phyloP scores from a whole-genome alignment of 192 early-diverging fungal species.

The Ramicandelaber brevisporus region DNA sequence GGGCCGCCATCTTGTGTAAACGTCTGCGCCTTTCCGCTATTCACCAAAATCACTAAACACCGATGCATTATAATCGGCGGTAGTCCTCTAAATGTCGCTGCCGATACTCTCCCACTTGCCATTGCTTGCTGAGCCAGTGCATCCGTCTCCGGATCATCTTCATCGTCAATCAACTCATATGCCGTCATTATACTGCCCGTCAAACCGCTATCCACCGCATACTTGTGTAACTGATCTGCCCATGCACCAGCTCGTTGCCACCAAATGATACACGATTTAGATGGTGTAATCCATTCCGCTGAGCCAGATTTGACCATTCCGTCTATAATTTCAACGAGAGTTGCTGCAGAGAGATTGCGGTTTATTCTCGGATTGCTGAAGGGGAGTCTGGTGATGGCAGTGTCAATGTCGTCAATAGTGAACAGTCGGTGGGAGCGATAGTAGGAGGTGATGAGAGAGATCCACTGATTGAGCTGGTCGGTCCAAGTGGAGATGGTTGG shows the following conservation, averaged over 20 bases:
- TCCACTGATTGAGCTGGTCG: slow-evolving; percentile 62
- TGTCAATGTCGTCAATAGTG: slow-evolving; percentile 16
- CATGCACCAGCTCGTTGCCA: slow-evolving; percentile 84
- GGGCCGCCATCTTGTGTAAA: slow-evolving; percentile 30
- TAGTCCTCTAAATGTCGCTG: no score
- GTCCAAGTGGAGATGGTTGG: slow-evolving; percentile 57
- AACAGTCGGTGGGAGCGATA: slow-evolving; percentile 33
- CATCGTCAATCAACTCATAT: slow-evolving; percentile 74
- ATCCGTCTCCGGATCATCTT: slow-evolving; percentile 46
- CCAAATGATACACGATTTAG: slow-evolving; percentile 36
- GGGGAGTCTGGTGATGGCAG: slow-evolving; percentile 18
- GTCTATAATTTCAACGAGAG: slow-evolving; percentile 44
- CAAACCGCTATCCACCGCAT: slow-evolving; percentile 50
- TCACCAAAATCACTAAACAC: slow-evolving; percentile 55
- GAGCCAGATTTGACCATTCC: slow-evolving; percentile 44
- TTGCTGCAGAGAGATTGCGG: slow-evolving; percentile 30
- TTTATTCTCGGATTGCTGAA: slow-evolving; percentile 47
- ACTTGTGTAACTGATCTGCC: slow-evolving; percentile 54
- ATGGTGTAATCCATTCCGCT: slow-evolving; percentile 14
- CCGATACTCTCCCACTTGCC: no score
- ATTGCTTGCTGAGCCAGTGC: no score
- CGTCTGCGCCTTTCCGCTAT: slow-evolving; percentile 56
- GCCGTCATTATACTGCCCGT: slow-evolving; percentile 61
- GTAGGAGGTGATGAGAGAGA: slow-evolving; percentile 44
- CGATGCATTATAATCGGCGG: slow-evolving; percentile 37